Evolutionary conservation across 805 yeast species (phyloP).

Genomic region (Teunomyces aglyptinius): DNA sequence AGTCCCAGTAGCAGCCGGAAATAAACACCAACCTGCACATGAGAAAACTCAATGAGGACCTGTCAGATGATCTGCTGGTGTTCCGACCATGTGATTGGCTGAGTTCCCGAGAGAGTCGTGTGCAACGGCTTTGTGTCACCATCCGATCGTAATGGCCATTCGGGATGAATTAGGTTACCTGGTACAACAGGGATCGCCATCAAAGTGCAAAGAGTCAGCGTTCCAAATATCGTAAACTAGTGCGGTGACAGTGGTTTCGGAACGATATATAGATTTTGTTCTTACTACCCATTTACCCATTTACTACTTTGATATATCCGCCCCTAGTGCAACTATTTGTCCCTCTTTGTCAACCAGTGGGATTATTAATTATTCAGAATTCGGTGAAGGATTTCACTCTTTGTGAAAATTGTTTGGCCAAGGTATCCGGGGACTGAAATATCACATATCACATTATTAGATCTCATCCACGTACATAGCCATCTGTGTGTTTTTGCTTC

Average conservation of each 20-base stretch:
- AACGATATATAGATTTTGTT: not conserved
- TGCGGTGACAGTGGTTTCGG: not conserved
- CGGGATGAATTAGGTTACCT: constrained; percentile 4
- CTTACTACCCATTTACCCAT: not conserved
- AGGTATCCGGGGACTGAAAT: not conserved
- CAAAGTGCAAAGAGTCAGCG: not conserved
- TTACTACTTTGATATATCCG: not conserved
- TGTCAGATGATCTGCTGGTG: constrained; percentile 2
- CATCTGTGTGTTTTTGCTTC: not conserved
- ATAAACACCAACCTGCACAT: not conserved
- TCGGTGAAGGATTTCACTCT: not conserved
- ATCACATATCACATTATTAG: not conserved
- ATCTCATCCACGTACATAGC: not conserved
- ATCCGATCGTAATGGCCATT: constrained; percentile 3
- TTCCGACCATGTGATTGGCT: not conserved
- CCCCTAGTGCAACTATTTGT: not conserved
- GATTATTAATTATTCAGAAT: not conserved
- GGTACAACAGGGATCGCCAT: constrained; percentile 1
- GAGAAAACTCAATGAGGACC: not conserved
- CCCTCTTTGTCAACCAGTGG: not conserved
- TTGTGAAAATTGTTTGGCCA: not conserved
- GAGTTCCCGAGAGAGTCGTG: not conserved
- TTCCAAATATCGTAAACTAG: not conserved
- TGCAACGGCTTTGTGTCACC: constrained; percentile 5
- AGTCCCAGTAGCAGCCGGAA: not conserved